These are phyloP conservation scores for Pleoardoris graminearum DNA, from an alignment of 2,329 filamentous ascomycete genomes.

Conservation along the genomic window DNA sequence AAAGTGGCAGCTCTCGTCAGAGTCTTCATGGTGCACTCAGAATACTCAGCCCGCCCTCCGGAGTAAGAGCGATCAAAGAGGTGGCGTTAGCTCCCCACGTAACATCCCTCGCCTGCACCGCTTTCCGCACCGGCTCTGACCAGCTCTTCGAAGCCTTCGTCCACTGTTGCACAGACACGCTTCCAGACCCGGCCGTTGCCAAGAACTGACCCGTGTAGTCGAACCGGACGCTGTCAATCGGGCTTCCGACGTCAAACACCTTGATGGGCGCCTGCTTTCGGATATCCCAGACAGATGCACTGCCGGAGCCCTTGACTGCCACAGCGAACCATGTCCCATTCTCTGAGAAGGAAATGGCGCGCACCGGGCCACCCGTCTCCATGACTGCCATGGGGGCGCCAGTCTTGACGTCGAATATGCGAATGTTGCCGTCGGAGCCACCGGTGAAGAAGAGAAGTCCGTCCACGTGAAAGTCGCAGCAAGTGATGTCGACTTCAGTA, in stretches of 20 bases:
- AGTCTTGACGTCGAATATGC: conserved; percentile 84
- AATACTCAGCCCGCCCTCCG: conserved; percentile 74
- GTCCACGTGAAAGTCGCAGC: conserved; percentile 89
- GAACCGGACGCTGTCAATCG: conserved; percentile 79
- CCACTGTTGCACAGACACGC: conserved; percentile 87
- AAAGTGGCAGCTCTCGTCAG: not conserved
- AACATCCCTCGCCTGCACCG: conserved; percentile 71
- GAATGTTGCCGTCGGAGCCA: conserved; percentile 76
- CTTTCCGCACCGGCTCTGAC: conserved; percentile 81
- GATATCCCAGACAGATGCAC: conserved; percentile 86
- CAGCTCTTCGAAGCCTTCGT: conserved; percentile 84
- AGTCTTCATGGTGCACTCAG: conserved; percentile 51
- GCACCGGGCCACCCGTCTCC: conserved; percentile 65
- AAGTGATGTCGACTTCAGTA: conserved; percentile 75
- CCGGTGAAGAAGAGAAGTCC: conserved; percentile 91
- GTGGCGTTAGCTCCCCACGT: conserved; percentile 77
- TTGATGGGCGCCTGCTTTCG: conserved; percentile 82
- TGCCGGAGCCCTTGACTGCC: conserved; percentile 74
- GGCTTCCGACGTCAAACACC: conserved; percentile 79
- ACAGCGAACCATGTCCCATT: conserved; percentile 96
- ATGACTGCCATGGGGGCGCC: conserved; percentile 78
- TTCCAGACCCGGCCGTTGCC: conserved; percentile 76
- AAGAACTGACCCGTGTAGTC: conserved; percentile 96
- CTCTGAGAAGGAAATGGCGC: conserved; percentile 84
- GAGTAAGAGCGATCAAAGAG: conserved; percentile 73